Base-by-base conservation (phyloP, 352 stramenopile species). In the Phytopythium kandeliae region DNA sequence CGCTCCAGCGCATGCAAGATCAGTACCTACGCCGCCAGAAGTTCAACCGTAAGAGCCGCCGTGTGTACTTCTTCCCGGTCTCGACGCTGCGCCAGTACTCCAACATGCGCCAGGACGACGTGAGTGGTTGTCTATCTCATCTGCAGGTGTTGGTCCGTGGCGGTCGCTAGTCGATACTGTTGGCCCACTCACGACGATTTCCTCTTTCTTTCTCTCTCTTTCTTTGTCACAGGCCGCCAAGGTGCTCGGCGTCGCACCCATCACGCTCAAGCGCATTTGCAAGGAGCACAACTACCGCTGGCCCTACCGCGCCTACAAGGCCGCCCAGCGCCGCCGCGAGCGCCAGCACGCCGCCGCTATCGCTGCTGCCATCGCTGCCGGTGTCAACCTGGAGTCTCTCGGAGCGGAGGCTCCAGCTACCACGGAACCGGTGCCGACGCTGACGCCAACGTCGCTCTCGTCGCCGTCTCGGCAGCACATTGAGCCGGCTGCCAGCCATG, bases 261-360 rank as follows among this genome's bases (percentile, higher is more conserved):
- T 87, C 67, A 86, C 77, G 7, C 69, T 88, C 55, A 86, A 85
- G 65, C 76, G 73, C 48, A 84, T 69, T 42, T 87, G 76, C 42
- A 43, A 76, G 5, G 58, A 67, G 2, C 62, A 26, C 15, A 51
- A 72, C 24, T 72, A 85, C 40, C 62, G 61, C 1, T 87, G 76
- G 76, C 64, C 71, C 17, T 84, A 80, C 40, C 67, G 70, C 9
- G 65, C 51, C 13, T 57, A 73, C 48, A 80, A 80, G 54, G 70
- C 70, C 34, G n/a, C 21, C 21, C 24, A 50, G 12, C 3, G 21
- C 13, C 25, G n/a, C n/a, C 24, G 28, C 8, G 21, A 51, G 25
- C 15, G 25, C 5, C 17, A 48, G 37, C 21, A 34, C 28, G 17
- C 42, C 31, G 38, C 40, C 17, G 28, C 45, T 1, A 33, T 40